Percentiles rank a stretch among this genome's conserved stretches.
phyloP scores from a whole-genome alignment of 495 filamentous ascomycete species.

The Cercophora scortea region DNA sequence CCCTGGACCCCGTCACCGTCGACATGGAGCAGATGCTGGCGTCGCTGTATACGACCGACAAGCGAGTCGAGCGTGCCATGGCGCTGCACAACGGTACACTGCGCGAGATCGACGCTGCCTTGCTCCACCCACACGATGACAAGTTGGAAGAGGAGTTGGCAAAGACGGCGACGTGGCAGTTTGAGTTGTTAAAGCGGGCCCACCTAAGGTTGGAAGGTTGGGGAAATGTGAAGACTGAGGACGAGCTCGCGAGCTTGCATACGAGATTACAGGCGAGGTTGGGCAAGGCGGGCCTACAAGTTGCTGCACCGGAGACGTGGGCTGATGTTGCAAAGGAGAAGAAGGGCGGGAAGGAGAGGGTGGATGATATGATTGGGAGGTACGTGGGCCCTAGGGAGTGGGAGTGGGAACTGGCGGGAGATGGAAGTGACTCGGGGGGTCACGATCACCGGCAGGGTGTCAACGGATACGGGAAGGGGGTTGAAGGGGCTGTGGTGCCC shows the following conservation, averaged over 20 bases:
- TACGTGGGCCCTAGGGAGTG: constrained; percentile 14
- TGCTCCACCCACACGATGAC: not conserved
- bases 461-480: not conserved
- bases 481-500: not conserved
- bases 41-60: constrained; percentile 41
- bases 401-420: constrained; percentile 11
- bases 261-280: constrained; percentile 4
- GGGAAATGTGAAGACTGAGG: constrained; percentile 18
- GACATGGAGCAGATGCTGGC: constrained; percentile 51
- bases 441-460: not conserved
- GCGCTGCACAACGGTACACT: constrained; percentile 50
- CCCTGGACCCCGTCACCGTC: constrained; percentile 45
- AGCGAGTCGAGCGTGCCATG: constrained; percentile 42
- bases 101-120: constrained; percentile 23
- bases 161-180: constrained; percentile 35
- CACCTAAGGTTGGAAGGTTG: constrained; percentile 27
- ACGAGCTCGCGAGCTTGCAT: constrained; percentile 10
- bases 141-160: constrained; percentile 31
- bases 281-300: constrained; percentile 5
- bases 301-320: constrained; percentile 12
- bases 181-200: constrained; percentile 44
- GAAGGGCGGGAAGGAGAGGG: constrained; percentile 6
- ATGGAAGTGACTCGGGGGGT: not conserved
- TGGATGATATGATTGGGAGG: constrained; percentile 16
- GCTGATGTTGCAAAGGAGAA: constrained; percentile 1